Evolutionary conservation across 2,329 filamentous ascomycete genomes (phyloP).

Genomic region (Xylaria sp.): DNA sequence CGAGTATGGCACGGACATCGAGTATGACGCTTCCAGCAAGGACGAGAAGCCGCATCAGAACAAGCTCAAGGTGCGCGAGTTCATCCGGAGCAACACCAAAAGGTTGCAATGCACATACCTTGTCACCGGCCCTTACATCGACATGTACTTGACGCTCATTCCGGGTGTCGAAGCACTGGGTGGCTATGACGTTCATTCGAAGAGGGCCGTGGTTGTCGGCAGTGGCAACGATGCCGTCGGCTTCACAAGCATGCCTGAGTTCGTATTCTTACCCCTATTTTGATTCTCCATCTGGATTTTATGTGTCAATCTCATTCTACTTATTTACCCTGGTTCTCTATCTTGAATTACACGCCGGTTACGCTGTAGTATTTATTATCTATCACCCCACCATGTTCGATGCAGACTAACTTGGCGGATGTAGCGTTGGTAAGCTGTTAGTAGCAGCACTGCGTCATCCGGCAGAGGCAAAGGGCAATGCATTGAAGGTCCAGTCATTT

Average conservation of each 20-base stretch:
- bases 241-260: slow-evolving; percentile 78
- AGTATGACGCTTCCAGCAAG: slow-evolving; percentile 62
- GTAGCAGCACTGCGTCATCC: slow-evolving; percentile 69
- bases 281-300: background rate
- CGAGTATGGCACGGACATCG: slow-evolving; percentile 68
- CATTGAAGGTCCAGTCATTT: slow-evolving; percentile 76
- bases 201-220: slow-evolving; percentile 69
- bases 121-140: slow-evolving; percentile 70
- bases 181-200: slow-evolving; percentile 66
- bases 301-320: background rate
- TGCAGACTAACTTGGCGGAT: slow-evolving; percentile 15
- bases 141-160: slow-evolving; percentile 61
- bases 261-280: slow-evolving; percentile 48
- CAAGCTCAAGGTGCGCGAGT: slow-evolving; percentile 69
- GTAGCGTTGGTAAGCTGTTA: slow-evolving; percentile 72
- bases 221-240: slow-evolving; percentile 70
- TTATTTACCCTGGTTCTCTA: background rate
- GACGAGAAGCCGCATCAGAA: slow-evolving; percentile 69
- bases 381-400: background rate
- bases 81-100: slow-evolving; percentile 57
- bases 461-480: slow-evolving; percentile 61
- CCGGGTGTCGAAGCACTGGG: slow-evolving; percentile 56
- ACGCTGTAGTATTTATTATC: background rate
- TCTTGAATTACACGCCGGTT: background rate
- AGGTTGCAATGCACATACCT: slow-evolving; percentile 66